These are phyloP conservation scores for Juglanconis juglandina DNA, from an alignment of 2,329 filamentous ascomycete genomes.

Conservation along the genomic window DNA sequence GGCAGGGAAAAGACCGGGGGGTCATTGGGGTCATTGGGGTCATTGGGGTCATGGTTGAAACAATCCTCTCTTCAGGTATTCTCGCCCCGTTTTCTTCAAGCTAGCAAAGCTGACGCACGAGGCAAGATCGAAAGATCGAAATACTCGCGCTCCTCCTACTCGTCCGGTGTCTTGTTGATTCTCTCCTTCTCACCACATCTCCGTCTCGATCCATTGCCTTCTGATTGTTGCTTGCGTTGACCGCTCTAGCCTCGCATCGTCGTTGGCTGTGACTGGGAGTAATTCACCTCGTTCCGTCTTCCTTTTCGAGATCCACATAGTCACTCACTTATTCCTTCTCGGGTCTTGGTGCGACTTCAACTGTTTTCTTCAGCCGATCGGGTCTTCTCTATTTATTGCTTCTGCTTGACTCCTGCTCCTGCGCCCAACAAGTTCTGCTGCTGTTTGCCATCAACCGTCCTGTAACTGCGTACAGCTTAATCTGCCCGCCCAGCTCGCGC, in stretches of 20 bases:
- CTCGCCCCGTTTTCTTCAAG: background rate
- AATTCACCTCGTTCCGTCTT: too few species aligned
- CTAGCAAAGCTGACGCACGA: background rate
- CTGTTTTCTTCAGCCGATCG: too few species aligned
- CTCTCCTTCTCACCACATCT: background rate
- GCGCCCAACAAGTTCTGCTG: too few species aligned
- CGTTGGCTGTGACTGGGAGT: background rate
- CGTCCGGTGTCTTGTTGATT: too few species aligned
- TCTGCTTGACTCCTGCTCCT: background rate
- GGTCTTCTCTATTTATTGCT: background rate
- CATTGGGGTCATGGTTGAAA: too few species aligned
- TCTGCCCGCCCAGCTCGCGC: too few species aligned
- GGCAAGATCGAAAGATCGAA: background rate
- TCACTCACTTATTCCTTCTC: too few species aligned
- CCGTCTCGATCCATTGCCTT: background rate
- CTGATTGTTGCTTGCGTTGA: background rate
- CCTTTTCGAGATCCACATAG: too few species aligned
- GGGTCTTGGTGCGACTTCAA: too few species aligned
- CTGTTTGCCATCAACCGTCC: background rate
- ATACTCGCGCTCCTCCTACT: background rate
- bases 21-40: too few species aligned
- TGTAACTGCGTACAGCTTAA: background rate
- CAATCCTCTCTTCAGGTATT: too few species aligned
- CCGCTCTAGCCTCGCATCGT: background rate
- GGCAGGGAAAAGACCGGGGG: too few species aligned